These are phyloP conservation scores for Aegilops speltoides DNA, from an alignment of 176 grass and related monocot species.

Conservation along the genomic window DNA sequence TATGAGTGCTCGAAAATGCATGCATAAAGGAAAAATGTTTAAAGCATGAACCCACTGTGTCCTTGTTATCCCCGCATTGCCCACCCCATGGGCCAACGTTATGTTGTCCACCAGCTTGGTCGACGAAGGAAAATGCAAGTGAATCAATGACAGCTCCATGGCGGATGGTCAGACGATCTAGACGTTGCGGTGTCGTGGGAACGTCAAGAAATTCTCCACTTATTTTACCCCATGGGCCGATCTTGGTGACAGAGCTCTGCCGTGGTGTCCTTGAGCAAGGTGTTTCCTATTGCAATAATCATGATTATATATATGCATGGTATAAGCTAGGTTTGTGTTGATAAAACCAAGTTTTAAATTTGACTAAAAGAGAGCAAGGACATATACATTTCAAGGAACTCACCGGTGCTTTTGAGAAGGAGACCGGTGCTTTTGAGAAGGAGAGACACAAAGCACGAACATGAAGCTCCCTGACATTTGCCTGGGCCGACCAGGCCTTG, in stretches of 20 bases:
- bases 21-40: background rate
- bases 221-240: background rate
- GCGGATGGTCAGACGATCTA: background rate
- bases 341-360: background rate
- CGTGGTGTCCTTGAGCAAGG: background rate
- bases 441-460: background rate
- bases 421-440: background rate
- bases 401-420: background rate
- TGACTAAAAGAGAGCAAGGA: too few species aligned
- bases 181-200: background rate
- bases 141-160: background rate
- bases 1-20: background rate
- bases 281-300: background rate
- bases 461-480: background rate
- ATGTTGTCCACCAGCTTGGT: background rate
- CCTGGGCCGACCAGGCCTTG: background rate
- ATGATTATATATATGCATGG: background rate
- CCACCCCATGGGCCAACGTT: background rate
- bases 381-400: background rate
- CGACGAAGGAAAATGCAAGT: background rate
- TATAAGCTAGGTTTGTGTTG: background rate
- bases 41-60: background rate
- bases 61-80: background rate
- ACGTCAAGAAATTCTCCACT: background rate
- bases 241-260: background rate